Percentiles rank a stretch among this genome's conserved stretches.
Conservation (phyloP, 805 yeast genomes). For the Metschnikowia dekortorum region DNA sequence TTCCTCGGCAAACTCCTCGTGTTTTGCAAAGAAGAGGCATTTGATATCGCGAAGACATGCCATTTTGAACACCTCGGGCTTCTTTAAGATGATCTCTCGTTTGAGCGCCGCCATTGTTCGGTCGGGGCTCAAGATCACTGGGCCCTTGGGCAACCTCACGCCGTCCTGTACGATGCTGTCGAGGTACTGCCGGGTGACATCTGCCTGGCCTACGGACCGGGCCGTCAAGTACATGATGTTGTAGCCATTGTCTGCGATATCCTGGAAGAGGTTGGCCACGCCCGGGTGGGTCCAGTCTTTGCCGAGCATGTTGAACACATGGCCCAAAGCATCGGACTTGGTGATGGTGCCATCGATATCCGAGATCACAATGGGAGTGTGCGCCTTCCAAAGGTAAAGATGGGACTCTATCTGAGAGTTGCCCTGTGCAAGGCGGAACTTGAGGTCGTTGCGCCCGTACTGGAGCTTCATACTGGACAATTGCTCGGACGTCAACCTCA, state of each 20-base stretch:
- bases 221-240: conserved; percentile 92
- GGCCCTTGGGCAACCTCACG: conserved; percentile 74
- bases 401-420: conserved; percentile 71
- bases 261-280: conserved; percentile 87
- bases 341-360: conserved; percentile 98
- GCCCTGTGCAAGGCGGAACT: conserved; percentile 79
- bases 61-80: conserved; percentile 98
- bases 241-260: conserved; percentile 82
- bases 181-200: conserved; percentile 80
- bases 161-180: conserved; percentile 70
- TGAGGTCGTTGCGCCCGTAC: conserved; percentile 73
- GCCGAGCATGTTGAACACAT: conserved; percentile 87
- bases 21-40: conserved; percentile 49
- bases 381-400: conserved; percentile 76
- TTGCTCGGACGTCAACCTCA: conserved; percentile 89
- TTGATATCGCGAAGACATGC: conserved; percentile 88
- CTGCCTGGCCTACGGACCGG: conserved; percentile 93
- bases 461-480: conserved; percentile 66
- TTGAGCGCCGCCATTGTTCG: conserved; percentile 91
- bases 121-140: conserved; percentile 93
- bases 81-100: conserved; percentile 87
- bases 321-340: conserved; percentile 96
- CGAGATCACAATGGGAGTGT: conserved; percentile 87
- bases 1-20: conserved; percentile 4
- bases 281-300: conserved; percentile 98